These are phyloP conservation scores for Phytophthora agathidicida DNA, from an alignment of 352 stramenopile genomes.

Conservation along the genomic window DNA sequence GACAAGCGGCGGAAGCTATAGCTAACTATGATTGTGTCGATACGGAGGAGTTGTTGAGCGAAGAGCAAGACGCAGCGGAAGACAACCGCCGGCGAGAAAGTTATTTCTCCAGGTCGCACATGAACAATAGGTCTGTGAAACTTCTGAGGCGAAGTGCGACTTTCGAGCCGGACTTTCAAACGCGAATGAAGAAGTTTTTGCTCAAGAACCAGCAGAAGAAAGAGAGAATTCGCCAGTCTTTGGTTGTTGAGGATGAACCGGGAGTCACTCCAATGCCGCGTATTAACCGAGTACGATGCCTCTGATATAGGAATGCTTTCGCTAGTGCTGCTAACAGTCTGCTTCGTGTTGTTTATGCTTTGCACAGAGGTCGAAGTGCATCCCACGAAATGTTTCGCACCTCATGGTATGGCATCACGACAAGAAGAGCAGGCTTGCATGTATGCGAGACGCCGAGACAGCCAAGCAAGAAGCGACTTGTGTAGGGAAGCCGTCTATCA, in stretches of 20 bases:
- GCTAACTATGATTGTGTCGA: constrained; percentile 2
- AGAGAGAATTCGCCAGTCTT: constrained; percentile 48
- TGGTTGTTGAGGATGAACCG: constrained; percentile 37
- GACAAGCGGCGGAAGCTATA: neutral
- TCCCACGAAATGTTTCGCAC: constrained; percentile 63
- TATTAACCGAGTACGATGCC: constrained; percentile 74
- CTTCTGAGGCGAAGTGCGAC: constrained; percentile 51
- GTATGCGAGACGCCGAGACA: constrained; percentile 45
- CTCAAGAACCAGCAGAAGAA: constrained; percentile 53
- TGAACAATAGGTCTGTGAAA: constrained; percentile 42
- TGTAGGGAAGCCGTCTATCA: constrained; percentile 41
- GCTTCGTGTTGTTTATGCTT: neutral
- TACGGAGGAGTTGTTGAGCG: constrained; percentile 1
- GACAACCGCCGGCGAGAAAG: neutral
- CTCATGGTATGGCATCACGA: constrained; percentile 67
- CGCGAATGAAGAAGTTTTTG: constrained; percentile 59
- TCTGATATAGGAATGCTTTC: too few species aligned
- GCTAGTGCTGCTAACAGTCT: constrained; percentile 2
- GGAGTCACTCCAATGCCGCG: constrained; percentile 36
- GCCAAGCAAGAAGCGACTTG: constrained; percentile 35
- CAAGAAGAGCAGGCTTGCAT: constrained; percentile 58
- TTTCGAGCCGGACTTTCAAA: constrained; percentile 71
- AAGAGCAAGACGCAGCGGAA: neutral
- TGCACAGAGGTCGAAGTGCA: constrained; percentile 60
- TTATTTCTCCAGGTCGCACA: constrained; percentile 2